Base-by-base conservation (phyloP, 441 rosid species). In the Mallotus repandus region DNA sequence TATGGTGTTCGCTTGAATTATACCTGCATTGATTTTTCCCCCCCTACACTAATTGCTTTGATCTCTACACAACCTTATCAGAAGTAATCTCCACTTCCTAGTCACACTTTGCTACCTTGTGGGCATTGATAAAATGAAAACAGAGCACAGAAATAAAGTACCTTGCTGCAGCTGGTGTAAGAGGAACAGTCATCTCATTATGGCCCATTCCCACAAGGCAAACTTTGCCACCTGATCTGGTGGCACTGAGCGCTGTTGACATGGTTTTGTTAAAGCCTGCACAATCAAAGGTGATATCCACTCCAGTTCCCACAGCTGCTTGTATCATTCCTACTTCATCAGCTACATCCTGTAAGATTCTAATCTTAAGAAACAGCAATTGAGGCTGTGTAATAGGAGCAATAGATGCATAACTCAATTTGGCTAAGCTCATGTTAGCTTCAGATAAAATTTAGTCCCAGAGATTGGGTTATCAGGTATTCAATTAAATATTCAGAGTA, bases 171-270 rank as follows among this genome's bases (percentile, higher is more conserved):
- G 98, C 92, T 25, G 96, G 88, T 60, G 98, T 91, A 63, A 93
- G 91, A 49, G 88, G 97, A 25, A 90, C 85, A 49, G 96, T 96
- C 92, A 93, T 93, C 71, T 89, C 82, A 9, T 75, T 77, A 63
- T 91, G 97, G 29, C 97, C 99, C 96, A 91, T 84, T 62, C 98
- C 99, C 1, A 95, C 94, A 68, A 93, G 95, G 84, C 99, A 93
- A 62, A 95, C 98, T 80, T 90, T 95, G 74, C 98, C 95, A 0
- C 94, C 98, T 6, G 89, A 49, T 46, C 79, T 60, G 41, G 97
- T 89, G 63, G 97, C 94, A 49, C 77, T 75, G 77, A 90, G 80
- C 56, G 99, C 96, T 0, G 97, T 93, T 11, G 93, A 82, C 99
- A 91, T 91, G 25, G 98, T 92, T 82, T 92, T 93, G 82, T 80